Evolutionary conservation across 148 eudicot species (phyloP).

Genomic region (Diospyros lotus): DNA sequence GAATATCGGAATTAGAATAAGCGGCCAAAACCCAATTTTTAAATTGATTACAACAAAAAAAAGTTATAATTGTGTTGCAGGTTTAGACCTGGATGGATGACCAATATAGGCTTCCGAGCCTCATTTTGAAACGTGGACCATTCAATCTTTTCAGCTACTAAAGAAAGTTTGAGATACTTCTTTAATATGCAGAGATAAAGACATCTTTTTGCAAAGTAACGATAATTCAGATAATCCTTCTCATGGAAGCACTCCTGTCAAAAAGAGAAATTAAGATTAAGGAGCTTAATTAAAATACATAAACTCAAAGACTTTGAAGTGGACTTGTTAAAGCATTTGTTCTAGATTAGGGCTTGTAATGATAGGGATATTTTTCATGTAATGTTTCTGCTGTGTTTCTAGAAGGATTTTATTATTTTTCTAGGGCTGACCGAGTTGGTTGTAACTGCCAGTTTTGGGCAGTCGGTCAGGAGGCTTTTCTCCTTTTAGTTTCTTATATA

Average conservation of each 20-base stretch:
- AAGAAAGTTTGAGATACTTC: constrained; percentile 59
- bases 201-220: constrained; percentile 94
- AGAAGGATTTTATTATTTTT: too few relatives aligned
- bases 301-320: background rate
- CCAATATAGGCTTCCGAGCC: constrained; percentile 84
- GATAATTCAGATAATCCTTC: constrained; percentile 83
- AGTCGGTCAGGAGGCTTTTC: too few relatives aligned
- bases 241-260: constrained; percentile 88
- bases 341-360: too few relatives aligned
- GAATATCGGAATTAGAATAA: background rate
- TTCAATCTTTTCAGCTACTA: constrained; percentile 41
- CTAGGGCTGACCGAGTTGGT: too few relatives aligned
- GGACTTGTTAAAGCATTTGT: too few relatives aligned
- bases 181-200: constrained; percentile 81
- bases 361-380: too few relatives aligned
- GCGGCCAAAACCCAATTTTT: background rate
- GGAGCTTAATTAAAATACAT: background rate
- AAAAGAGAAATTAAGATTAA: background rate
- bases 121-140: constrained; percentile 83
- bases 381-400: too few relatives aligned
- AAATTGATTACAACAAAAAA: background rate
- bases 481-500: too few relatives aligned
- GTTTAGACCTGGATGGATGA: constrained; percentile 62
- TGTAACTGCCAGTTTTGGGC: too few relatives aligned
- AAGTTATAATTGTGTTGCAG: background rate